Conservation (phyloP, 2,329 filamentous ascomycete genomes). For the Ceratocystis huliohia region DNA sequence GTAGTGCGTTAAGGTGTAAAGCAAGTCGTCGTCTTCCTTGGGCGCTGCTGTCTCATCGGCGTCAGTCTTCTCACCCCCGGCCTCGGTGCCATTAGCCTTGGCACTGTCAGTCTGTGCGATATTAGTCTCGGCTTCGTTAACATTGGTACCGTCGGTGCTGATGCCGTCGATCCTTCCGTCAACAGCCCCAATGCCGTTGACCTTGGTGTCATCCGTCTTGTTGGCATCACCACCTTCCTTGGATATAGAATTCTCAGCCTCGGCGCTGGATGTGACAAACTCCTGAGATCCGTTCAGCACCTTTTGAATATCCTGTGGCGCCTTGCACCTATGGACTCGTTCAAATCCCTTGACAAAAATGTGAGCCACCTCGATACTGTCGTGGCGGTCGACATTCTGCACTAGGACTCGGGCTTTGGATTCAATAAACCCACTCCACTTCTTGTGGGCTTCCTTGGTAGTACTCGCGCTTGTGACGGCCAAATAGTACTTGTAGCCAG, state of each 20-base stretch:
- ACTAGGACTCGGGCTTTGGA: constrained; percentile 85
- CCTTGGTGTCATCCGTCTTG: constrained; percentile 32
- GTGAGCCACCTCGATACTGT: constrained; percentile 69
- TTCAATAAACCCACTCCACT: constrained; percentile 85
- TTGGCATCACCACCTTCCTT: constrained; percentile 24
- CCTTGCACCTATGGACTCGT: constrained; percentile 58
- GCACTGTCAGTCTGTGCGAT: no score
- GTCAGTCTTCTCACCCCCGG: constrained; percentile 26
- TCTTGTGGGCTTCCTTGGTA: constrained; percentile 69
- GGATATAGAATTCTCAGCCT: neutral
- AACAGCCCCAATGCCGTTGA: constrained; percentile 25
- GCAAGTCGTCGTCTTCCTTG: constrained; percentile 27
- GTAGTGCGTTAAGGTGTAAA: constrained; percentile 90
- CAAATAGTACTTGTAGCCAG: constrained; percentile 90
- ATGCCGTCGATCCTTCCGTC: constrained; percentile 23
- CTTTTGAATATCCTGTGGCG: constrained; percentile 38
- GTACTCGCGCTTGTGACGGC: constrained; percentile 73
- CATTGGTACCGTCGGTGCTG: no score
- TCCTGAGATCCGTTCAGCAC: constrained; percentile 42
- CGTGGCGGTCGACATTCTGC: constrained; percentile 65
- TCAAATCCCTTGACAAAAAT: constrained; percentile 91
- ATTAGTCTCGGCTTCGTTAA: no score
- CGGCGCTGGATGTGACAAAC: constrained; percentile 29
- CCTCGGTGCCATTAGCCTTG: constrained; percentile 22
- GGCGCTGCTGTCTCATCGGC: constrained; percentile 24